Evolutionary conservation across 768 basidiomycete genomes (phyloP).

Genomic region (Russula virescens): DNA sequence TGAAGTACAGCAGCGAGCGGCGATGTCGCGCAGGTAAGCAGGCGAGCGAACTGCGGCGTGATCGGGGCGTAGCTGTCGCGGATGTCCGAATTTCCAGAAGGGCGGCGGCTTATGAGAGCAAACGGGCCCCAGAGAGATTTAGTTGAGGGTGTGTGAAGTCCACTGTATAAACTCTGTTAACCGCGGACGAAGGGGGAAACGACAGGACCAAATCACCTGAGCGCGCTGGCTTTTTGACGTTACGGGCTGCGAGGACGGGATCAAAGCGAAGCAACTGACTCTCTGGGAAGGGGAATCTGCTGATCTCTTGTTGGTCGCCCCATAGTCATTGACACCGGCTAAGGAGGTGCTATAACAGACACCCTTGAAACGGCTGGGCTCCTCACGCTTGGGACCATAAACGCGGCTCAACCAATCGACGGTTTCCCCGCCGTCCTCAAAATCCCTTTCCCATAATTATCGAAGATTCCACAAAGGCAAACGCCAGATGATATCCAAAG

Average conservation of each 20-base stretch:
- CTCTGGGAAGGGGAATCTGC: conserved; percentile 24
- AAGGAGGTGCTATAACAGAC: conserved; percentile 23
- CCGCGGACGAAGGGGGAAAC: conserved; percentile 24
- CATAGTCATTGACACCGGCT: conserved; percentile 26
- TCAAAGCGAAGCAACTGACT: conserved; percentile 21
- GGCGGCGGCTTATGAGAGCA: conserved; percentile 21
- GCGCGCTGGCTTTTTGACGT: conserved; percentile 22
- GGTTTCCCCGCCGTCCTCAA: conserved; percentile 23
- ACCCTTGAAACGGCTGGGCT: conserved; percentile 25
- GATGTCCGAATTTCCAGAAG: conserved; percentile 22
- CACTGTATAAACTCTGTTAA: conserved; percentile 22
- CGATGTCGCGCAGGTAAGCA: conserved; percentile 15
- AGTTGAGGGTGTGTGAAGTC: conserved; percentile 12
- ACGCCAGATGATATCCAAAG: conserved; percentile 22
- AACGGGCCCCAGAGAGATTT: conserved; percentile 10
- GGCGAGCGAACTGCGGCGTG: conserved; percentile 25
- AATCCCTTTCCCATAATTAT: conserved; percentile 25
- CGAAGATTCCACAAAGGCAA: conserved; percentile 24
- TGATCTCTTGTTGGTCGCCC: conserved; percentile 24
- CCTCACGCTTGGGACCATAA: conserved; percentile 24
- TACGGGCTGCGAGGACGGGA: conserved; percentile 20
- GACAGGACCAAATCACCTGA: conserved; percentile 22
- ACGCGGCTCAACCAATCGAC: conserved; percentile 23
- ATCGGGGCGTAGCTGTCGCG: conserved; percentile 22
- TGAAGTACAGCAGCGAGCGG: conserved; percentile 12